phyloP scores from a whole-genome alignment of 306 rosid species.

The Pachyrhizus erosus region DNA sequence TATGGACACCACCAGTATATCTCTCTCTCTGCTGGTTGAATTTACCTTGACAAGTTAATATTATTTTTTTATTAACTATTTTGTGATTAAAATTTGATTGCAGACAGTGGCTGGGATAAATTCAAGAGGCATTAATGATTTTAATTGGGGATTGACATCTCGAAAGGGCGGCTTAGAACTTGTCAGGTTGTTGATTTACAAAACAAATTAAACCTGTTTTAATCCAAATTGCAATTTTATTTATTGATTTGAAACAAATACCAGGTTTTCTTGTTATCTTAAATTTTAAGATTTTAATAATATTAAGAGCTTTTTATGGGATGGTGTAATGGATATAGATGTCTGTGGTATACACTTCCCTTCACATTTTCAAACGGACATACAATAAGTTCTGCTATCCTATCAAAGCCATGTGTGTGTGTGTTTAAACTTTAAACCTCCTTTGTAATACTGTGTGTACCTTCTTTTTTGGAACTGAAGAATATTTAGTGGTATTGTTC shows the following conservation, averaged over 20 bases:
- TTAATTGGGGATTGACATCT: constrained; percentile 65
- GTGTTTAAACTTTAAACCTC: neutral
- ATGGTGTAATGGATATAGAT: constrained; percentile 6
- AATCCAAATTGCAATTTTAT: constrained; percentile 27
- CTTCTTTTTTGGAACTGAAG: constrained; percentile 5
- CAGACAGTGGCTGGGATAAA: constrained; percentile 69
- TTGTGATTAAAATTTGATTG: constrained; percentile 41
- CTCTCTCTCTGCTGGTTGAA: constrained; percentile 30
- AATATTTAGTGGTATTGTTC: constrained; percentile 17
- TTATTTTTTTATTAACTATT: constrained; percentile 1
- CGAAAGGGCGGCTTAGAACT: constrained; percentile 77
- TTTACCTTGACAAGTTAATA: constrained; percentile 21
- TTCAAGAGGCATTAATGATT: constrained; percentile 64
- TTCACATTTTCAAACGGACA: neutral
- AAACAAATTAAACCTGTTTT: constrained; percentile 34
- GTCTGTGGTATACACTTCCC: constrained; percentile 2
- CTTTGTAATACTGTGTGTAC: neutral
- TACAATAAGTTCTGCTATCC: neutral
- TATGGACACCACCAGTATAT: constrained; percentile 74
- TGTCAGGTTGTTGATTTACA: constrained; percentile 70
- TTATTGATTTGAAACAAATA: constrained; percentile 27
- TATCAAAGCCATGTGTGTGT: neutral
- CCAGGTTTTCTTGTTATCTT: neutral
- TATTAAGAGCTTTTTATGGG: neutral
- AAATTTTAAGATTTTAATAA: constrained; percentile 5